Base-by-base conservation (phyloP, 768 basidiomycete species). In the Candolleomyces aberdarensis region DNA sequence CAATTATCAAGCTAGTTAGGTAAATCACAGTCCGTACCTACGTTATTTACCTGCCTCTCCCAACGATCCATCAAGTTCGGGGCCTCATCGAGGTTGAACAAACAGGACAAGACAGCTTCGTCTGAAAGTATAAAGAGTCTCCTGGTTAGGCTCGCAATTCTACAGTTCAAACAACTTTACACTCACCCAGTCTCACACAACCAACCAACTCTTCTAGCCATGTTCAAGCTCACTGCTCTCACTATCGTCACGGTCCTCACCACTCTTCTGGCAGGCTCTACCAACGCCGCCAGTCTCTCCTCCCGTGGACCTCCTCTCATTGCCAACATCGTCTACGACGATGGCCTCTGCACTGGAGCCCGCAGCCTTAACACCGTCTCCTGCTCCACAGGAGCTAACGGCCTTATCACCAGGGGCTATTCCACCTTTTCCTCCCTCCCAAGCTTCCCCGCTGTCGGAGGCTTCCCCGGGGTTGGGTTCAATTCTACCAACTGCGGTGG, bases 381-480 rank as follows among this genome's bases (percentile, higher is more conserved):
- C 3, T 81, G 80, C 67, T 80, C 79, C 10, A 66, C 81, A 61
- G 85, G 86, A 8, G 58, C 67, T 17, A 74, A 85, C 57, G 86
- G 85, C 10, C 72, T 88, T n/a, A 44, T 77, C 19, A 74, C 76
- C 1, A 72, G 69, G 14, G 73, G 72, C 10, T 87, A 75, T 72
- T 75, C 70, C 1, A 85, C 79, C 36, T 82, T 87, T 50, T 76
- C 73, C 13, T 70, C 73, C 36, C 69, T 89, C 32, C 85, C 86
- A 3, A 74, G 70, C 49, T 89, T 85, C 76, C 85, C 87, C 3
- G 67, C 75, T 70, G 83, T 89, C 66, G 85, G 84, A 36, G 86
- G 82, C 1, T 80, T 77, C 0, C 74, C 75, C 13, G 83, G 76
- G 40, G 73, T 88, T 60, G 79, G 77, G 22, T 87, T 71, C 69